phyloP scores from a whole-genome alignment of 2,329 filamentous ascomycete species.

The Fusarium longipes region DNA sequence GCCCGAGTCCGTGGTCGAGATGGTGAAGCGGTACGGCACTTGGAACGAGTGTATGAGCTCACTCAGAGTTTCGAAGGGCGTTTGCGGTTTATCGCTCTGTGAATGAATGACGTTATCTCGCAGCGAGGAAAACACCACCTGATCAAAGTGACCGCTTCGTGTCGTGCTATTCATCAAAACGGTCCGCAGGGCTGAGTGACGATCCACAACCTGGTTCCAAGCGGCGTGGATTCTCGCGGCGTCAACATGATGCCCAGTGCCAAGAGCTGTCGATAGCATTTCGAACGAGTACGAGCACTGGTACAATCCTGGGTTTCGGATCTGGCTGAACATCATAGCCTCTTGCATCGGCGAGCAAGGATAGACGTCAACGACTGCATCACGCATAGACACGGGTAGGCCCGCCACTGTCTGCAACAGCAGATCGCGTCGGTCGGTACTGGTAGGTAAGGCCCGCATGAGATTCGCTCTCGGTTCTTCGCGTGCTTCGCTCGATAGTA shows the following conservation, averaged over 20 bases:
- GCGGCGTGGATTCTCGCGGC: conserved; percentile 4
- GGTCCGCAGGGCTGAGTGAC: conserved; percentile 9
- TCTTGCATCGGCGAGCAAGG: conserved; percentile 8
- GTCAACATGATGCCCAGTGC: conserved; percentile 11
- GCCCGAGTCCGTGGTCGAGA: conserved; percentile 11
- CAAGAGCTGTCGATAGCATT: conserved; percentile 10
- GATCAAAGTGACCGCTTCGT: conserved; percentile 10
- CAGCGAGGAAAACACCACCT: conserved; percentile 8
- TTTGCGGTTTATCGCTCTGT: conserved; percentile 6
- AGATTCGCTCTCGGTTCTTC: conserved; percentile 1
- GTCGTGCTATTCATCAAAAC: conserved; percentile 8
- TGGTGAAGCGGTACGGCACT: conserved; percentile 11
- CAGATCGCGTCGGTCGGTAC: conserved; percentile 8
- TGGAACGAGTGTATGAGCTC: conserved; percentile 10
- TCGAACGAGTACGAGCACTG: conserved; percentile 6
- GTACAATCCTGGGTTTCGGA: conserved; percentile 9
- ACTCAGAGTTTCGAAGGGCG: conserved; percentile 9
- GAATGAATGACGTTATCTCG: conserved; percentile 4
- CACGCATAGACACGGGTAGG: conserved; percentile 8
- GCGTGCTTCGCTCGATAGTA: conserved; percentile 3
- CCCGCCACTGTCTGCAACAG: conserved; percentile 8
- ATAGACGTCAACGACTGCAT: conserved; percentile 9
- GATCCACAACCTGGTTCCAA: conserved; percentile 9
- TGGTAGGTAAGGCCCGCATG: conserved; percentile 7
- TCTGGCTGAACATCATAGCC: conserved; percentile 10